Base-by-base conservation (phyloP, 2,329 filamentous ascomycete genomes). In the Penicillium sp. region DNA sequence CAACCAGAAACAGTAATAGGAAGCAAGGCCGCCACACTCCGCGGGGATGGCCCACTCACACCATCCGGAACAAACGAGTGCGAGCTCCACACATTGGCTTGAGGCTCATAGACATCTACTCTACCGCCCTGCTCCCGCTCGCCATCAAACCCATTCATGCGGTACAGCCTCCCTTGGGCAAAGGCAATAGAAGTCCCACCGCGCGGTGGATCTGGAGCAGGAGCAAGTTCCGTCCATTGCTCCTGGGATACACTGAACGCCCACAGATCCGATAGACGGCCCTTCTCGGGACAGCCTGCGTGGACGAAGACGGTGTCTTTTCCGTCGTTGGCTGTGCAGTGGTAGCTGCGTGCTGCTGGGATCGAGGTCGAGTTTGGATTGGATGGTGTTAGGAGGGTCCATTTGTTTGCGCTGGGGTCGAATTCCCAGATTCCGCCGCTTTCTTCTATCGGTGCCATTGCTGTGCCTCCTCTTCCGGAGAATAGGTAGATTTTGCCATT, bases 91-190 rank as follows among this genome's bases (percentile, higher is more conserved):
- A 58, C 54, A 39, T 79, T 72, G 0, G 53, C 62, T 6, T 61
- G 61, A 0, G 73, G 64, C 25, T 79, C 70, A 59, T 77, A 85
- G 2, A 89, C 82, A 68, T 96, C 90, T 13, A 96, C 69, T 58
- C 82, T 81, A 0, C 89, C 90, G 17, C 90, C 90, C 48, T 90
- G 79, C 67, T 93, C 89, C 0, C 69, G 77, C 44, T 81, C 78
- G 0, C 89, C 90, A 71, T 93, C 89, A 66, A 88, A 93, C 0
- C 91, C 91, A 60, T 91, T 90, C 78, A 91, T 93, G 29, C 91
- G 83, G 75, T 88, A 96, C 7, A 96, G 73, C 25, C 85, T 83
- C 25, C 84, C 84, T 53, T 83, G 81, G 44, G 81, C 81, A 52
- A 87, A 82, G 1, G 87, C 84, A 27, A 96, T 85, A 4, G 85